Conservation (phyloP, 441 rosid genomes). For the Melastoma candidum region DNA sequence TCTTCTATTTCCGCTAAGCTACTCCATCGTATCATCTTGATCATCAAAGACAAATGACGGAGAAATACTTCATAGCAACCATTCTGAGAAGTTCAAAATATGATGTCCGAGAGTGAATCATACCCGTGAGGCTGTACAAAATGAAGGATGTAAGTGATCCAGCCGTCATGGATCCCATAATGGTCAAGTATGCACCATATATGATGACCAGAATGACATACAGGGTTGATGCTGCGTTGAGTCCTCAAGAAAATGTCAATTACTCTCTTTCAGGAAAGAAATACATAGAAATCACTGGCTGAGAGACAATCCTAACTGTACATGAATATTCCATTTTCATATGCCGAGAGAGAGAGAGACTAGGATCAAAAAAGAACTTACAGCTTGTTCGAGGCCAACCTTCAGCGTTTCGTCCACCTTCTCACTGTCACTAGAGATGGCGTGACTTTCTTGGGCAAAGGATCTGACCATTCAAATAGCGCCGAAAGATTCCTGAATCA, state of each 20-base stretch:
- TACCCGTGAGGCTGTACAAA: slow-evolving; percentile 93
- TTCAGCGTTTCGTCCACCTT: slow-evolving; percentile 83
- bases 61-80: not conserved
- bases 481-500: slow-evolving; percentile 81
- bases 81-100: not conserved
- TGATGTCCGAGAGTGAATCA: too few relatives aligned
- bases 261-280: slow-evolving; percentile 39
- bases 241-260: slow-evolving; percentile 73
- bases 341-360: slow-evolving; percentile 1
- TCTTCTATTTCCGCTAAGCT: too few relatives aligned
- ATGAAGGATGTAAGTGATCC: slow-evolving; percentile 95
- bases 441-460: slow-evolving; percentile 75
- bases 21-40: too few relatives aligned
- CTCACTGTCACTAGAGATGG: slow-evolving; percentile 59
- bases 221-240: slow-evolving; percentile 82
- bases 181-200: slow-evolving; percentile 87
- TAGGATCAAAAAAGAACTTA: slow-evolving; percentile 21
- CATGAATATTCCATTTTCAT: too few relatives aligned
- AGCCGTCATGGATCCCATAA: slow-evolving; percentile 65
- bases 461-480: slow-evolving; percentile 93
- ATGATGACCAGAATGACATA: slow-evolving; percentile 76
- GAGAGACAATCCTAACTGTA: too few relatives aligned
- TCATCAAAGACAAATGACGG: not conserved
- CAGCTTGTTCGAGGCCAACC: slow-evolving; percentile 90
- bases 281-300: slow-evolving; percentile 2